Percentiles rank a stretch among this genome's conserved stretches.
Evolutionary conservation across 345 rosid species (phyloP).

Genomic region (Eucalyptus regnans): DNA sequence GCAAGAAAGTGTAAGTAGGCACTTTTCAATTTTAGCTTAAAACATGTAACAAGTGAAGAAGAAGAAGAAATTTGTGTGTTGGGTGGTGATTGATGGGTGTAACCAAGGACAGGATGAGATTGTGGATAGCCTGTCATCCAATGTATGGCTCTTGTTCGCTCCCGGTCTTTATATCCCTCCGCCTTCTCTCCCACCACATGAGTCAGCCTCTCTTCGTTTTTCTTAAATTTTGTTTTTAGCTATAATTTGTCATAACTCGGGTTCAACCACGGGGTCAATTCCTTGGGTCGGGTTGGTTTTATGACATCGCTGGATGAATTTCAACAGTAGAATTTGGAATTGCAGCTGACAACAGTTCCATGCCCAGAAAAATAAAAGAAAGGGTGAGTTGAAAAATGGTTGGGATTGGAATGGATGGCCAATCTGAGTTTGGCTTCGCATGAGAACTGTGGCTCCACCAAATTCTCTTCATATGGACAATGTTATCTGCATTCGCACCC

Average conservation of each 20-base stretch:
- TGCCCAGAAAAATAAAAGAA: background rate
- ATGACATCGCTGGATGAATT: background rate
- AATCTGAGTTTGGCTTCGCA: background rate
- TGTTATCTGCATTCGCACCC: background rate
- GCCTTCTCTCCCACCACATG: background rate
- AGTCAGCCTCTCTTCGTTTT: background rate
- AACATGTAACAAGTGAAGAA: background rate
- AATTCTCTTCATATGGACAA: background rate
- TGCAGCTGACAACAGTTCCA: background rate
- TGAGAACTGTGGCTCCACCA: background rate
- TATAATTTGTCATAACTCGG: background rate
- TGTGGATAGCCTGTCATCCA: conserved; percentile 69
- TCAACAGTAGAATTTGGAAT: background rate
- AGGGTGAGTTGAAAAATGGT: background rate
- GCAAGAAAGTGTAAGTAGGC: background rate
- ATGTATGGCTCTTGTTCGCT: conserved; percentile 31
- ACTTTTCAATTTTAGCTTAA: background rate
- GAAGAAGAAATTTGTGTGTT: background rate
- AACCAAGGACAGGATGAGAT: conserved; percentile 54
- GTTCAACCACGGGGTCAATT: background rate
- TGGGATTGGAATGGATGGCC: background rate
- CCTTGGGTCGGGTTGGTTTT: background rate
- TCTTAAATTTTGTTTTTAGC: background rate
- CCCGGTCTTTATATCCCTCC: background rate
- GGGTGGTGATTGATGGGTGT: background rate